These are phyloP conservation scores for Thinopyrum elongatum DNA, from an alignment of 176 grass and related monocot species.

Conservation along the genomic window DNA sequence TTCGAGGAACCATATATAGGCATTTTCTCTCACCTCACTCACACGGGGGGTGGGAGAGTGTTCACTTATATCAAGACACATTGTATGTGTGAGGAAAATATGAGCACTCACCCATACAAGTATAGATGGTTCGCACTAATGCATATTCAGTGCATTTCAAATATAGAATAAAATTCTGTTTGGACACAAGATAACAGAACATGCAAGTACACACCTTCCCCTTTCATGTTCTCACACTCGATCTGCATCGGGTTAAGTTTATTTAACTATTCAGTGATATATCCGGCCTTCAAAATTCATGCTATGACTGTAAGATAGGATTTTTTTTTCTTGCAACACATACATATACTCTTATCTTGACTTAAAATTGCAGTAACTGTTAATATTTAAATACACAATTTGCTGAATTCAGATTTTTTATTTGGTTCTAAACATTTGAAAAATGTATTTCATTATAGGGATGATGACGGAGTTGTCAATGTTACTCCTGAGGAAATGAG, in stretches of 20 bases:
- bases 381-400: neutral
- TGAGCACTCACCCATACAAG: neutral
- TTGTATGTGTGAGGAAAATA: neutral
- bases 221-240: neutral
- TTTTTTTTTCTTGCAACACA: neutral
- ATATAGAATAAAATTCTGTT: neutral
- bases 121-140: neutral
- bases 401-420: neutral
- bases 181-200: neutral
- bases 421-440: constrained; percentile 19
- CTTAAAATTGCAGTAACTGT: neutral
- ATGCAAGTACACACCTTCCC: neutral
- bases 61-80: neutral
- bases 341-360: neutral
- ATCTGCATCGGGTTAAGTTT: neutral
- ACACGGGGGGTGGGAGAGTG: neutral
- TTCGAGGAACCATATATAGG: neutral
- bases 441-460: constrained; percentile 44
- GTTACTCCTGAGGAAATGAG: constrained; percentile 70
- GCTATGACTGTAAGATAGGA: neutral
- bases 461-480: constrained; percentile 40
- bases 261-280: neutral
- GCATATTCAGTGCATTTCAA: neutral
- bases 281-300: neutral
- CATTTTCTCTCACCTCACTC: neutral